phyloP scores from a whole-genome alignment of 345 rosid species.

The Dipteronia sinensis region DNA sequence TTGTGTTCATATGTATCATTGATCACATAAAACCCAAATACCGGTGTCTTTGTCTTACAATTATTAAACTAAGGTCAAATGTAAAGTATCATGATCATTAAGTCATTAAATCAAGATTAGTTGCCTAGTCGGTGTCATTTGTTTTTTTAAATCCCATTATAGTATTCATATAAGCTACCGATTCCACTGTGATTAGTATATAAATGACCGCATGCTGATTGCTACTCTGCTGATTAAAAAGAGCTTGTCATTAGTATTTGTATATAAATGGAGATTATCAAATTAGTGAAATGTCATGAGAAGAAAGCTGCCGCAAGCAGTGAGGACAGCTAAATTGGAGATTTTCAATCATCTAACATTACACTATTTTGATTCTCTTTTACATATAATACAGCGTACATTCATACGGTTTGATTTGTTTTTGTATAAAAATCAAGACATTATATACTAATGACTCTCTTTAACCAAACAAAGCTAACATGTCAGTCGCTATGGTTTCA shows the following conservation, averaged over 20 bases:
- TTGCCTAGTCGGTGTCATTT: neutral
- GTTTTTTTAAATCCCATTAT: neutral
- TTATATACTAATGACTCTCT: too few species aligned
- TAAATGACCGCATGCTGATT: neutral
- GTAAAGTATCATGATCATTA: neutral
- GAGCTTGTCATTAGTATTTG: neutral
- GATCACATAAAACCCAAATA: too few species aligned
- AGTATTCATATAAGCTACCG: neutral
- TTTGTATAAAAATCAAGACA: too few species aligned
- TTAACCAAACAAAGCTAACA: too few species aligned
- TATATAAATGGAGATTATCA: neutral
- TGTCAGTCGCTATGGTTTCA: too few species aligned
- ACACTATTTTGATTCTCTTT: neutral
- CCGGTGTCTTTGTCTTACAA: neutral
- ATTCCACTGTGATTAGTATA: neutral
- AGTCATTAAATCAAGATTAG: slow-evolving; percentile 1
- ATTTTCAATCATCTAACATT: neutral
- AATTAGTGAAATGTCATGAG: neutral
- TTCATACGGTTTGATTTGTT: too few species aligned
- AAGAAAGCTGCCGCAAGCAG: slow-evolving; percentile 8
- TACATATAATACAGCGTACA: neutral
- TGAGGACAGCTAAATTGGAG: slow-evolving; percentile 15
- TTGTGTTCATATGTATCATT: too few species aligned
- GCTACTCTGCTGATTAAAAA: neutral
- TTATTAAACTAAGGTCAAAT: neutral